phyloP scores from a whole-genome alignment of 73 alveolate genomes.

The Paramecium sonneborni region DNA sequence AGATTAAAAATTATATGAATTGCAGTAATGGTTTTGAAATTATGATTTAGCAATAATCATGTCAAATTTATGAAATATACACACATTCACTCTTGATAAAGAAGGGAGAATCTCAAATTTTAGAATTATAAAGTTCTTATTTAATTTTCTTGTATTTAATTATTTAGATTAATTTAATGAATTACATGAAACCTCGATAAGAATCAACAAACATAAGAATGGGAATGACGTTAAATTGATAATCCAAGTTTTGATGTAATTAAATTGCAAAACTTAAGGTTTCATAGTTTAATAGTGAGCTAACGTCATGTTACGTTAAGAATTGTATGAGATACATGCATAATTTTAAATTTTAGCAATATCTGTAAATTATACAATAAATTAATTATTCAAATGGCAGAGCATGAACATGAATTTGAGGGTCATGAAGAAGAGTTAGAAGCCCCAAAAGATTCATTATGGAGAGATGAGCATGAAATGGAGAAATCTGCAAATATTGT shows the following conservation, averaged over 20 bases:
- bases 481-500: slow-evolving; percentile 15
- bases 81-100: too few species aligned
- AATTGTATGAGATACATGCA: neutral
- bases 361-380: neutral
- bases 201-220: neutral
- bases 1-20: too few species aligned
- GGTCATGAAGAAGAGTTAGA: neutral
- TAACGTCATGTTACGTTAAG: neutral
- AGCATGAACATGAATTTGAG: slow-evolving; percentile 40
- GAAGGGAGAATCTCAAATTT: too few species aligned
- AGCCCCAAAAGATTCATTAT: neutral
- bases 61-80: too few species aligned
- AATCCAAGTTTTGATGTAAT: neutral
- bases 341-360: neutral
- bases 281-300: neutral
- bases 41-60: too few species aligned
- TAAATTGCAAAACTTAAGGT: neutral
- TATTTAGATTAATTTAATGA: too few species aligned
- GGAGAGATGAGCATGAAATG: slow-evolving; percentile 50
- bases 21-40: too few species aligned
- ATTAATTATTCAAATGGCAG: slow-evolving; percentile 38
- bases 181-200: neutral
- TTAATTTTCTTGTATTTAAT: too few species aligned
- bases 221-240: neutral
- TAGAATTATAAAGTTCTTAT: too few species aligned